Evolutionary conservation across 139 green algal species (phyloP), one percentile per base, ranked within the genome.

Genomic region (Edaphochlamys debaryana): DNA sequence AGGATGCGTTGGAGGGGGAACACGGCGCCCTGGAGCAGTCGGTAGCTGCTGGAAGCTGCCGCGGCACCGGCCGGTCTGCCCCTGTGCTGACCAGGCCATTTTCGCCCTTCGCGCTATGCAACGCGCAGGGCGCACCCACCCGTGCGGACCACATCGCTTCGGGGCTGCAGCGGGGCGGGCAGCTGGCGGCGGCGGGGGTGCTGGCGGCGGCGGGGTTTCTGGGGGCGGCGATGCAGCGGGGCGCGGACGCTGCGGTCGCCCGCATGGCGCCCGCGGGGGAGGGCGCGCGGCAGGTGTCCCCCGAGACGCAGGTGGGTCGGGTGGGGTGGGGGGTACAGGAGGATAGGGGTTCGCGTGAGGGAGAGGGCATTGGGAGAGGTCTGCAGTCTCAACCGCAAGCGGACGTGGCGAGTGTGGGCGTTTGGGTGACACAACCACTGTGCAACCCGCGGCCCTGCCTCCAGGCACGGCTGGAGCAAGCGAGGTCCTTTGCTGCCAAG

Each of bases 131-230:
- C 11, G 0, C 60, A 9, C 4, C 3, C 30, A 40, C 60, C 60
- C 36, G 36, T 2, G 15, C 74, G 13, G 74, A 80, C 58, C 30
- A 29, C 27, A 2, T 80, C 5, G 74, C 74, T 5, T 38, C 56
- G 15, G 74, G 74, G 0, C 25, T 80, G 29, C 58, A 70, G 58
- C 38, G 58, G 5, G 74, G 74, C 30, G 74, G 74, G 15, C 74
- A 80, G 56, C 2, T 80, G 56, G 74, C 74, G 30, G 74, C 74
- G 56, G 74, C 74, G 40, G 74, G 74, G 0, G 58, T 80, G 38
- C 56, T 80, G 38, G 58, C 58, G 56, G 58, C 40, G 56, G 74
- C 74, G 30, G 32, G 17, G 17, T 41, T 27, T 56, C 54, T 63
- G 56, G 74, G 74, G 20, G 38, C 7, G 23, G 74, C 58, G 29